A percentile compares a stretch with the other conserved stretches of the same genome.
Conservation (phyloP, 2,329 filamentous ascomycete species). For the Hypoxylon rubiginosum region DNA sequence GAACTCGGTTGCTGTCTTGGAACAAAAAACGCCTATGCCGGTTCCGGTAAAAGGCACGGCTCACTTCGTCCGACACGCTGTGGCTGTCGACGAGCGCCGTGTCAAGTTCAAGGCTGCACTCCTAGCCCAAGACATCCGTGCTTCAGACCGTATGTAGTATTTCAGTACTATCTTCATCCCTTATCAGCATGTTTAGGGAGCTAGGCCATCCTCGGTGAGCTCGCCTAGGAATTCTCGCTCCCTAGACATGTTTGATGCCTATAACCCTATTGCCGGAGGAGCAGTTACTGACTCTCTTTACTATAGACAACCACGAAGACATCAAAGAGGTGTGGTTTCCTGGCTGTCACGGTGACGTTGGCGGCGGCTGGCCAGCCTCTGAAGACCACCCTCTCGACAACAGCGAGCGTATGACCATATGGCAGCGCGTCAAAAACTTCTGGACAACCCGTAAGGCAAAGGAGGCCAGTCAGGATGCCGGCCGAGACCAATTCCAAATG, state of each 20-base stretch:
- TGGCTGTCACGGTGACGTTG: slow-evolving; percentile 66
- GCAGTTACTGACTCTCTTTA: neutral
- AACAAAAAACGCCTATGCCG: slow-evolving; percentile 55
- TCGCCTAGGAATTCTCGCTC: neutral
- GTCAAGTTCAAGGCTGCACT: slow-evolving; percentile 68
- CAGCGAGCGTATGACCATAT: slow-evolving; percentile 48
- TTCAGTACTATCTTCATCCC: neutral
- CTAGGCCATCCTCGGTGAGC: neutral
- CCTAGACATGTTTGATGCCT: neutral
- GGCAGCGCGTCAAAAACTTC: slow-evolving; percentile 55
- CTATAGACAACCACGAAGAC: slow-evolving; percentile 53
- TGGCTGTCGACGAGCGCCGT: slow-evolving; percentile 66
- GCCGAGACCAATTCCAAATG: slow-evolving; percentile 57
- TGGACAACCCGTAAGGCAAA: slow-evolving; percentile 54
- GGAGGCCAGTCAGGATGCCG: slow-evolving; percentile 50
- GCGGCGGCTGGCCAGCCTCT: slow-evolving; percentile 63
- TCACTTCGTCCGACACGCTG: slow-evolving; percentile 63
- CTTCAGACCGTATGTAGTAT: slow-evolving; percentile 10
- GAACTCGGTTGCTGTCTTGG: slow-evolving; percentile 62
- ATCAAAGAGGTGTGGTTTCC: slow-evolving; percentile 69
- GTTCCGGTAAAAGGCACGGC: slow-evolving; percentile 58
- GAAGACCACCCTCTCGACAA: slow-evolving; percentile 43
- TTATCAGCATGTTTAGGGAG: neutral
- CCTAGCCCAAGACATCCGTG: slow-evolving; percentile 57
- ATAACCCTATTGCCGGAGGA: neutral